Evolutionary conservation across 78 protist genomes (phyloP).

Genomic region (Polysphondylium violaceum): DNA sequence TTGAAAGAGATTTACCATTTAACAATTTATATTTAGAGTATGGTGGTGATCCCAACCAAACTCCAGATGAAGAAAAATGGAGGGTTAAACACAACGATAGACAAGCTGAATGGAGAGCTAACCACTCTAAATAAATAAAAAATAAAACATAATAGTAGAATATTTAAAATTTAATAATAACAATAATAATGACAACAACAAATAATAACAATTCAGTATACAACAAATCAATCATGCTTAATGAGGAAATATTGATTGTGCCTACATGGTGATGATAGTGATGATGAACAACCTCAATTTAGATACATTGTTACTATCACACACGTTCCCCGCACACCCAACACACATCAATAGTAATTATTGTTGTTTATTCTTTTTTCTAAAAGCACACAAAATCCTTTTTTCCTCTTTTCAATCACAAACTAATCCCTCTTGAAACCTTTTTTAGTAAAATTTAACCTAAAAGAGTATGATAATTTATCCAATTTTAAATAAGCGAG

Average conservation of each 20-base stretch:
- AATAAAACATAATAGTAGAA: not conserved
- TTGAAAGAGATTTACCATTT: conserved; percentile 79
- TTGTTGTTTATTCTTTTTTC: too few relatives aligned
- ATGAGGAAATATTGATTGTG: conserved; percentile 2
- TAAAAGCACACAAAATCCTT: too few relatives aligned
- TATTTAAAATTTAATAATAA: not conserved
- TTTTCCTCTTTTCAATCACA: too few relatives aligned
- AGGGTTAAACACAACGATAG: conserved; percentile 60
- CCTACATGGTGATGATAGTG: not conserved
- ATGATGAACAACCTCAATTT: too few relatives aligned
- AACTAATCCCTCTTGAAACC: too few relatives aligned
- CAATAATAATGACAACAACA: not conserved
- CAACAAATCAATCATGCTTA: not conserved
- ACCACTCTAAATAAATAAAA: conserved; percentile 6
- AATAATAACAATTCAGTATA: not conserved
- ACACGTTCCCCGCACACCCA: too few relatives aligned
- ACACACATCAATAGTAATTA: too few relatives aligned
- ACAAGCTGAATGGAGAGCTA: conserved; percentile 62
- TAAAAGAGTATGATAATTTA: too few relatives aligned
- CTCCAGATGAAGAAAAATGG: conserved; percentile 55
- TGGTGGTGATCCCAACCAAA: conserved; percentile 73
- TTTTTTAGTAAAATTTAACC: too few relatives aligned
- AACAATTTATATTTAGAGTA: conserved; percentile 68
- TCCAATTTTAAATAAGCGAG: too few relatives aligned
- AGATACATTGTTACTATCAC: too few relatives aligned